These are phyloP conservation scores for Amanita pseudoporphyria DNA, from an alignment of 768 basidiomycete genomes.

Conservation along the genomic window DNA sequence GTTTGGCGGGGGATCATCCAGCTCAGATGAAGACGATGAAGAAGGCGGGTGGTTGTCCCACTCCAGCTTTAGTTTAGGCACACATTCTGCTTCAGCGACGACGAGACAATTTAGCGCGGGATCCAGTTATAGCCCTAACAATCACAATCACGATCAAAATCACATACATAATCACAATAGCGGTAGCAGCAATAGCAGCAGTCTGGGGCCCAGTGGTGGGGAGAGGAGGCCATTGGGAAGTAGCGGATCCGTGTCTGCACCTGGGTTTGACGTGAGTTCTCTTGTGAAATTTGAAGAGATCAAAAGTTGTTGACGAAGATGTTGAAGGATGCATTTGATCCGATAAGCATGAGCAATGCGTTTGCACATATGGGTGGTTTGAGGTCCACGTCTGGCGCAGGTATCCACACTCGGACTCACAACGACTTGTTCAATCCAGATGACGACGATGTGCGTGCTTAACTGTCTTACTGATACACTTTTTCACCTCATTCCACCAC, in stretches of 20 bases:
- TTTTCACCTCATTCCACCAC: not conserved
- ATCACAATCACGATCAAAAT: too few species aligned
- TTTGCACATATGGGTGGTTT: not conserved
- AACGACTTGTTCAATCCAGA: slow-evolving; percentile 40
- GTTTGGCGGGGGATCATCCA: slow-evolving; percentile 33
- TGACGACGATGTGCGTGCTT: slow-evolving; percentile 39
- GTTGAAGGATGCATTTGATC: slow-evolving; percentile 43
- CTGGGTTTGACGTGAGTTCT: not conserved
- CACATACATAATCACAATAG: too few species aligned
- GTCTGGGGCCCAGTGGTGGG: slow-evolving; percentile 14
- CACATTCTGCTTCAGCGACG: slow-evolving; percentile 34
- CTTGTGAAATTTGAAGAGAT: not conserved
- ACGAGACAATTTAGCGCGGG: slow-evolving; percentile 22
- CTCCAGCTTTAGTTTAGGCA: slow-evolving; percentile 47
- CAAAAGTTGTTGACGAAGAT: not conserved
- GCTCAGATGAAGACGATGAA: slow-evolving; percentile 66
- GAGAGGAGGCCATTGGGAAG: slow-evolving; percentile 37
- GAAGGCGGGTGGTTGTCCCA: slow-evolving; percentile 77
- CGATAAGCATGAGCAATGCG: slow-evolving; percentile 20
- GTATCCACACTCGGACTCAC: too few species aligned
- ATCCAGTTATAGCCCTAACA: too few species aligned
- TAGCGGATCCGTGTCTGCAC: too few species aligned
- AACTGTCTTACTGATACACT: not conserved
- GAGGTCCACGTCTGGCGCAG: not conserved
- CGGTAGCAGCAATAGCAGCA: too few species aligned